Evolutionary conservation across 148 eudicot species (phyloP).

Genomic region (Hydrangea macrophylla): DNA sequence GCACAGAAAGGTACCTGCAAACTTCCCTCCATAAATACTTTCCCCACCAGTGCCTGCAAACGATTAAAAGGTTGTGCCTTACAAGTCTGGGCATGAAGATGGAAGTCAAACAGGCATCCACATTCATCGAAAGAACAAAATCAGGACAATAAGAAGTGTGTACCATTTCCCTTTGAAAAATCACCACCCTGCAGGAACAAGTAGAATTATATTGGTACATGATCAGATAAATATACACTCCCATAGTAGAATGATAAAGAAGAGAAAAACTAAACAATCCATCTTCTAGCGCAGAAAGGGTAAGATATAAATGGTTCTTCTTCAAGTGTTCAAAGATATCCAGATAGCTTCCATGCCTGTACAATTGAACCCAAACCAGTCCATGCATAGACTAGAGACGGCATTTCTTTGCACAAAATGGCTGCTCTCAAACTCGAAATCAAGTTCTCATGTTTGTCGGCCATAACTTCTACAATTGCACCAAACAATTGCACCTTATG

Average conservation of each 20-base stretch:
- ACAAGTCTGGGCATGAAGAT: conserved; percentile 48
- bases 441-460: no score
- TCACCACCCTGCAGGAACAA: conserved; percentile 84
- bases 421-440: no score
- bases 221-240: not conserved
- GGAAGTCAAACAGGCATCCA: conserved; percentile 37
- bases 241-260: not conserved
- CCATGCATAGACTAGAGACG: no score
- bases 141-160: conserved; percentile 26
- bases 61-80: conserved; percentile 55
- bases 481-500: no score
- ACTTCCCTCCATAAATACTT: conserved; percentile 97
- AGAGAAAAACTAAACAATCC: not conserved
- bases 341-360: no score
- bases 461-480: no score
- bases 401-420: no score
- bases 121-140: conserved; percentile 25
- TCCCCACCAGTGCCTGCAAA: conserved; percentile 99
- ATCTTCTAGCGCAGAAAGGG: not conserved
- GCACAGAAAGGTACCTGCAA: conserved; percentile 53
- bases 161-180: conserved; percentile 96
- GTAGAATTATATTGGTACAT: conserved; percentile 6
- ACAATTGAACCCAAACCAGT: no score
- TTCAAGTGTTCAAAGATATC: no score
- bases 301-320: no score